These are phyloP conservation scores for Phoenix roebelenii DNA, from an alignment of 176 grass and related monocot genomes.

Conservation along the genomic window DNA sequence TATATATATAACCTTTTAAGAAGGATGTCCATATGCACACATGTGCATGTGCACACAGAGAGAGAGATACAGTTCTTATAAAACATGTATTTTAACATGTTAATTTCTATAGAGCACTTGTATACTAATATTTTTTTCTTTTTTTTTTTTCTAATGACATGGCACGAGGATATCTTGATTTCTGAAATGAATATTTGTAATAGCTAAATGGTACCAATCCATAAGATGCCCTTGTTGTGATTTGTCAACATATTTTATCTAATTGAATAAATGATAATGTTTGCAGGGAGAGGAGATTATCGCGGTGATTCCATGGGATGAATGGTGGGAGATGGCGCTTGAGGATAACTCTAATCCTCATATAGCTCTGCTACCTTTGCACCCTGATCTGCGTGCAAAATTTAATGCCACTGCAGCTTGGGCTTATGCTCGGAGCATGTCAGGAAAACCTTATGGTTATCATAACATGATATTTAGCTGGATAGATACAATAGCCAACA, in stretches of 20 bases:
- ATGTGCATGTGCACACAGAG: too few species aligned
- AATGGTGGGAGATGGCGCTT: conserved; percentile 81
- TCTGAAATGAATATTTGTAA: too few species aligned
- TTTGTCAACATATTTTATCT: background rate
- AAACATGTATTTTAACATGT: too few species aligned
- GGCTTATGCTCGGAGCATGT: conserved; percentile 78
- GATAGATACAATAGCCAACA: conserved; percentile 83
- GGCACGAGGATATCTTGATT: too few species aligned
- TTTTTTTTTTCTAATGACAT: too few species aligned
- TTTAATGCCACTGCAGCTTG: conserved; percentile 87
- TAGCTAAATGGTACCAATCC: too few species aligned
- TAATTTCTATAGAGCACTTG: too few species aligned
- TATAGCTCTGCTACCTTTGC: conserved; percentile 76
- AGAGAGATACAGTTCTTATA: too few species aligned
- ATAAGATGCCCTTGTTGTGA: too few species aligned
- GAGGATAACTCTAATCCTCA: conserved; percentile 87
- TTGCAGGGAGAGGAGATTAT: conserved; percentile 88
- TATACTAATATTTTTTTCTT: too few species aligned
- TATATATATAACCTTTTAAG: too few species aligned
- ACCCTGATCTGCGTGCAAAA: conserved; percentile 53
- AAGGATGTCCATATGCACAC: too few species aligned
- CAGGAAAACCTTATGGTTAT: conserved; percentile 84
- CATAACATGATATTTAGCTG: conserved; percentile 99
- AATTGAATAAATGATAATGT: conserved; percentile 16
- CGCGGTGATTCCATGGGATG: conserved; percentile 87